These are phyloP conservation scores for Aethionema arabicum DNA, from an alignment of 345 rosid species.

Conservation along the genomic window DNA sequence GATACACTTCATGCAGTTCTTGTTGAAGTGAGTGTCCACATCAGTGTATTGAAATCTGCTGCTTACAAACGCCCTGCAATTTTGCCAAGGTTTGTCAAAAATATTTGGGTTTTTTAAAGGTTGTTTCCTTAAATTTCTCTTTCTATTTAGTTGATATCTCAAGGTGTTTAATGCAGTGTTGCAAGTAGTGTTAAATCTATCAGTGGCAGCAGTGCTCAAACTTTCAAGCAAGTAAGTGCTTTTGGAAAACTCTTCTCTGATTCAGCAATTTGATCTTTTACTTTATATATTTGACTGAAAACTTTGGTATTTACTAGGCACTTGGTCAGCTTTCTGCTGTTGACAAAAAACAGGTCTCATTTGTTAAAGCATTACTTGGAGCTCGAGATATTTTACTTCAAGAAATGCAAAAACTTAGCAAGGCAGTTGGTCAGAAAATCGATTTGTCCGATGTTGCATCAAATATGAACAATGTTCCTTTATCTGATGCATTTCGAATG, in stretches of 20 bases:
- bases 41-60: conserved; percentile 62
- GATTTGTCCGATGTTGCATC: conserved; percentile 59
- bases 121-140: conserved; percentile 1
- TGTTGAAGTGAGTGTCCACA: conserved; percentile 77
- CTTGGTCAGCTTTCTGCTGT: conserved; percentile 45
- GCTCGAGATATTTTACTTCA: conserved; percentile 62
- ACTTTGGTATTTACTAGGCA: conserved; percentile 49
- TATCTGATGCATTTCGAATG: conserved; percentile 41
- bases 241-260: background rate
- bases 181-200: conserved; percentile 37
- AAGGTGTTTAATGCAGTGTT: conserved; percentile 47
- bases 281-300: conserved; percentile 15
- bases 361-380: conserved; percentile 66
- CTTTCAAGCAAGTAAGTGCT: conserved; percentile 57
- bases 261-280: conserved; percentile 9
- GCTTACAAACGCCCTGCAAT: conserved; percentile 40
- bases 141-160: conserved; percentile 24
- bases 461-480: conserved; percentile 46
- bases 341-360: conserved; percentile 45
- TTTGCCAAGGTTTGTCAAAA: conserved; percentile 63
- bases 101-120: conserved; percentile 22
- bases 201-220: conserved; percentile 44
- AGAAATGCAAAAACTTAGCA: conserved; percentile 67
- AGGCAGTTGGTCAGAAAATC: conserved; percentile 47
- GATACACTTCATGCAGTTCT: conserved; percentile 84